phyloP scores from a whole-genome alignment of 345 rosid genomes.

The Abelmoschus esculentus region DNA sequence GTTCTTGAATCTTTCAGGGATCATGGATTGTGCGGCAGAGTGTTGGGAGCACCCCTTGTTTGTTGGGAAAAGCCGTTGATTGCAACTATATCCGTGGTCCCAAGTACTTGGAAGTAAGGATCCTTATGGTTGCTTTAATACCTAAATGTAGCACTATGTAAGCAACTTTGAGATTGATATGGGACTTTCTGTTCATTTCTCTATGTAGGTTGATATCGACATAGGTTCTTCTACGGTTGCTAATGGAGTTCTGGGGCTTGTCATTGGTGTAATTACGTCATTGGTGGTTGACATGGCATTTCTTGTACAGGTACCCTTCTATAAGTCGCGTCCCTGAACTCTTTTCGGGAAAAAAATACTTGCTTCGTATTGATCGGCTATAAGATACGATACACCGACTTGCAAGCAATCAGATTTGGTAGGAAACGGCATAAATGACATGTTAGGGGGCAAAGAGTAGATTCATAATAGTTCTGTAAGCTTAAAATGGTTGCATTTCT shows the following conservation, averaged over 20 bases:
- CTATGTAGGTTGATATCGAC: slow-evolving; percentile 77
- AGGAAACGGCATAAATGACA: too few relatives aligned
- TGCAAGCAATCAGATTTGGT: not conserved
- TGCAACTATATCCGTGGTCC: slow-evolving; percentile 86
- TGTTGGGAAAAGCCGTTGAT: slow-evolving; percentile 93
- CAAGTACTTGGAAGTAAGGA: slow-evolving; percentile 70
- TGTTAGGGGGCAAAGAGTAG: not conserved
- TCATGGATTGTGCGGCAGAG: slow-evolving; percentile 99
- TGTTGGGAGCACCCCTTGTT: slow-evolving; percentile 97
- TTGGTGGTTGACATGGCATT: slow-evolving; percentile 99
- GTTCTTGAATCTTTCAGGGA: slow-evolving; percentile 44
- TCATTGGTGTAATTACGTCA: slow-evolving; percentile 80
- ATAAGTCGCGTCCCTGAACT: not conserved
- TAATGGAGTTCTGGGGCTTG: slow-evolving; percentile 97
- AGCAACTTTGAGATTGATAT: too few relatives aligned
- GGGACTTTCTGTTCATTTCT: not conserved
- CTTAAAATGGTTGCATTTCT: too few relatives aligned
- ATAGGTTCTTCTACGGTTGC: slow-evolving; percentile 98
- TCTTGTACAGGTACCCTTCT: slow-evolving; percentile 68
- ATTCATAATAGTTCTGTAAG: not conserved
- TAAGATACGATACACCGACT: not conserved
- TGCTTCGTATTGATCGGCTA: not conserved
- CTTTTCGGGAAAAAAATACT: not conserved
- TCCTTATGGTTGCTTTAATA: not conserved
- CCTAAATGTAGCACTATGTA: not conserved